A percentile compares a stretch with the other conserved stretches of the same genome.
phyloP scores from a whole-genome alignment of 805 yeast species.

The Yamadazyma akitaensis region DNA sequence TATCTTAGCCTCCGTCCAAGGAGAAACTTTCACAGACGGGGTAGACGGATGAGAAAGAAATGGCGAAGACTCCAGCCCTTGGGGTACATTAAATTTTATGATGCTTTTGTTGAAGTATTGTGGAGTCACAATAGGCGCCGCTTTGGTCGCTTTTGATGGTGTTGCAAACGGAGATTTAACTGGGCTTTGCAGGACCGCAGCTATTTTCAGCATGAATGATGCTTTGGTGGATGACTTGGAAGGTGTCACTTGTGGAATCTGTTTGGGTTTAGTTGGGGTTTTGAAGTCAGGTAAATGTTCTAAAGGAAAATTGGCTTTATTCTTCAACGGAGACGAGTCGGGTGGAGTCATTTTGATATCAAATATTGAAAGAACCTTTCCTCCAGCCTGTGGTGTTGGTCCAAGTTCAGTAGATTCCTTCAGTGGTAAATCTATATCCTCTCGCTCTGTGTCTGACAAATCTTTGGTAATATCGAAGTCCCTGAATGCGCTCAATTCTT shows the following conservation, averaged over 20 bases:
- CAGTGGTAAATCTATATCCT: slow-evolving; percentile 11
- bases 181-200: slow-evolving; percentile 6
- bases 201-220: slow-evolving; percentile 11
- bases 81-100: slow-evolving; percentile 8
- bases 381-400: slow-evolving; percentile 85
- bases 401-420: slow-evolving; percentile 52
- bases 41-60: slow-evolving; percentile 2
- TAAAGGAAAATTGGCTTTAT: slow-evolving; percentile 4
- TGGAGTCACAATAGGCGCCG: slow-evolving; percentile 18
- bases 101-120: slow-evolving; percentile 20
- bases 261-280: slow-evolving; percentile 30
- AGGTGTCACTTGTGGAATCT: slow-evolving; percentile 6
- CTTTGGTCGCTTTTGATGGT: slow-evolving; percentile 4
- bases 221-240: neutral
- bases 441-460: slow-evolving; percentile 13
- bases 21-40: neutral
- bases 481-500: neutral
- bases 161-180: slow-evolving; percentile 5
- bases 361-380: slow-evolving; percentile 69
- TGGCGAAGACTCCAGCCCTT: neutral
- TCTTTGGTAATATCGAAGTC: slow-evolving; percentile 1
- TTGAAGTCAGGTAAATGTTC: slow-evolving; percentile 20
- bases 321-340: slow-evolving; percentile 39
- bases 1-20: too few species aligned
- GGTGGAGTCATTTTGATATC: slow-evolving; percentile 51